Evolutionary conservation across 2,329 filamentous ascomycete genomes (phyloP).

Genomic region (Atkinsonella texensis): DNA sequence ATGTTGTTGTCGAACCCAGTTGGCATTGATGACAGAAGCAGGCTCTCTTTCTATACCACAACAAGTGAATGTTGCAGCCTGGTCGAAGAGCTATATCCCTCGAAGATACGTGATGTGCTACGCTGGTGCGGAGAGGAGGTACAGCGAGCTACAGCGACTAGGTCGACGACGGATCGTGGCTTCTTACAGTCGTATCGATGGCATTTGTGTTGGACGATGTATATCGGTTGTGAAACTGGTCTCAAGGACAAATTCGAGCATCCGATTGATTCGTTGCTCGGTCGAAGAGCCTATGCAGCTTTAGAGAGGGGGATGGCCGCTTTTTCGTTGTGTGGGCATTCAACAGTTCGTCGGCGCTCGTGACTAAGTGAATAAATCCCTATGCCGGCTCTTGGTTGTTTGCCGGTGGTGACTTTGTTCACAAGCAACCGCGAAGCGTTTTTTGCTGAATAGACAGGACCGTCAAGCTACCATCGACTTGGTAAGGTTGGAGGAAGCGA

Average conservation of each 20-base stretch:
- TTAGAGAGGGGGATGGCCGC: slow-evolving; percentile 2
- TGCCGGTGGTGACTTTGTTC: not conserved
- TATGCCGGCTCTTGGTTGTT: not conserved
- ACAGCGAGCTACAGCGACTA: not conserved
- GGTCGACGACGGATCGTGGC: slow-evolving; percentile 11
- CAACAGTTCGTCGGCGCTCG: not conserved
- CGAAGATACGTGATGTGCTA: not conserved
- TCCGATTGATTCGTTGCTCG: not conserved
- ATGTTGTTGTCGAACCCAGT: not conserved
- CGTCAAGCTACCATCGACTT: not conserved
- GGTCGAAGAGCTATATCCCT: not conserved
- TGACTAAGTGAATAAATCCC: slow-evolving; percentile 2
- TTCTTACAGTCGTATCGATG: slow-evolving; percentile 21
- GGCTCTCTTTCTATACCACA: slow-evolving; percentile 11
- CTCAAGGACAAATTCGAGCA: not conserved
- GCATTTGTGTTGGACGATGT: slow-evolving; percentile 18
- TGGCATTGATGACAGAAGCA: slow-evolving; percentile 3
- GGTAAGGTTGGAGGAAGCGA: not conserved
- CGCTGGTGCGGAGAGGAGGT: not conserved
- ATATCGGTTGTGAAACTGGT: slow-evolving; percentile 4
- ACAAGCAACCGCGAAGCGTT: slow-evolving; percentile 1
- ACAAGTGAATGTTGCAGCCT: slow-evolving; percentile 22
- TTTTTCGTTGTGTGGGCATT: slow-evolving; percentile 7
- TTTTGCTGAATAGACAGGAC: not conserved
- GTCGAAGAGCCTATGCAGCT: not conserved